phyloP scores from a whole-genome alignment of 2,329 filamentous ascomycete species.

The Cladosporium halotolerans region DNA sequence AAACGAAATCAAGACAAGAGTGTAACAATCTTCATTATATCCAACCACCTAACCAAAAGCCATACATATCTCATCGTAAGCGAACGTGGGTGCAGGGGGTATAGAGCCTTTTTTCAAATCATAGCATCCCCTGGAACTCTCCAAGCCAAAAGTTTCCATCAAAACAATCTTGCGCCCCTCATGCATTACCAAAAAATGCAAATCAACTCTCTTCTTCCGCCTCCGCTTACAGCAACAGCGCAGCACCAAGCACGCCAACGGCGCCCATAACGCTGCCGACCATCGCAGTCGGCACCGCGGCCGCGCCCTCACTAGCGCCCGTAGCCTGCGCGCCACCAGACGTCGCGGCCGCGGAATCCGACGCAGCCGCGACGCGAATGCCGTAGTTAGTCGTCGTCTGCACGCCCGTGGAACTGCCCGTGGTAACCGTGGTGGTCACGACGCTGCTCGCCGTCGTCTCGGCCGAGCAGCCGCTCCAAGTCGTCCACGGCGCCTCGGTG shows the following conservation, averaged over 20 bases:
- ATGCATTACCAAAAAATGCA: too few relatives aligned
- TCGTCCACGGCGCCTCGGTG: conserved; percentile 30
- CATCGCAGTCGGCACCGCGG: conserved; percentile 18
- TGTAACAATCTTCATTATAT: too few relatives aligned
- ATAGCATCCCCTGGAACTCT: too few relatives aligned
- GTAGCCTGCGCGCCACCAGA: conserved; percentile 13
- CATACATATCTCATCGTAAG: too few relatives aligned
- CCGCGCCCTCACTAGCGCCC: conserved; percentile 19
- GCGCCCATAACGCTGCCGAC: conserved; percentile 25
- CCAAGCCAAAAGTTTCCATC: too few relatives aligned
- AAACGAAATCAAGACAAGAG: too few relatives aligned
- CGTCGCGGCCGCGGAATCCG: conserved; percentile 9
- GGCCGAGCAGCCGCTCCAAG: conserved; percentile 29
- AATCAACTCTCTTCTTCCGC: too few relatives aligned
- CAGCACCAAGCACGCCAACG: conserved; percentile 27
- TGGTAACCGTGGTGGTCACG: conserved; percentile 27
- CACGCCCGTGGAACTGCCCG: conserved; percentile 16
- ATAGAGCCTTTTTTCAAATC: too few relatives aligned
- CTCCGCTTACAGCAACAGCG: conserved; percentile 23
- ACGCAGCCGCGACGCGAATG: conserved; percentile 26
- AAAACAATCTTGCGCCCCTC: too few relatives aligned
- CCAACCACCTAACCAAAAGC: too few relatives aligned
- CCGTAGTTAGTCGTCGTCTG: conserved; percentile 25
- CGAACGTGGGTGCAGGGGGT: too few relatives aligned
- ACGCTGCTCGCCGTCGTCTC: conserved; percentile 27